Percentiles rank a stretch among this genome's conserved stretches.
Conservation (phyloP, 495 filamentous ascomycete species). For the Penicillium paxilli region DNA sequence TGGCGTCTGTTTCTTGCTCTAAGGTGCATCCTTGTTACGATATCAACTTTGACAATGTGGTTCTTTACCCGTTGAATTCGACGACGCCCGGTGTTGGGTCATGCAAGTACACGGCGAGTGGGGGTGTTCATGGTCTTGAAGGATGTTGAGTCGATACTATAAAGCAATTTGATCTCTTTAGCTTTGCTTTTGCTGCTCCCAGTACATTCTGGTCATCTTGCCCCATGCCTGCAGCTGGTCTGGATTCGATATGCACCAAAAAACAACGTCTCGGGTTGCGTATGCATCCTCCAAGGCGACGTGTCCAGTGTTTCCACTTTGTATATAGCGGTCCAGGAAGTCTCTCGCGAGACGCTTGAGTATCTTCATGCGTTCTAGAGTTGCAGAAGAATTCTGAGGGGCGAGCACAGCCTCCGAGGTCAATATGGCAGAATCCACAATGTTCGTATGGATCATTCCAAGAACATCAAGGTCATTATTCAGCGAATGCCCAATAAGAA, state of each 20-base stretch:
- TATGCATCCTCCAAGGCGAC: constrained; percentile 35
- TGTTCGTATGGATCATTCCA: constrained; percentile 34
- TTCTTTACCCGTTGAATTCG: constrained; percentile 32
- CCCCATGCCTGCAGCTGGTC: constrained; percentile 13
- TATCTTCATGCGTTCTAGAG: constrained; percentile 5
- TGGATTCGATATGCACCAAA: constrained; percentile 30
- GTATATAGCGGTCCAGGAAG: constrained; percentile 26
- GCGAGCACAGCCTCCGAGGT: constrained; percentile 13
- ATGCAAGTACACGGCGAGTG: constrained; percentile 39
- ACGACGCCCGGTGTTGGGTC: constrained; percentile 32
- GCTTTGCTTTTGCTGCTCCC: too few relatives aligned
- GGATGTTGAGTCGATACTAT: constrained; percentile 29
- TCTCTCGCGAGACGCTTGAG: constrained; percentile 27
- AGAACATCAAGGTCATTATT: constrained; percentile 39
- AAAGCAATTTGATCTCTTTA: too few relatives aligned
- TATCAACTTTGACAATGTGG: constrained; percentile 46
- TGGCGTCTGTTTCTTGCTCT: constrained; percentile 46
- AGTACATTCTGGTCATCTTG: too few relatives aligned
- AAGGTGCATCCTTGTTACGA: constrained; percentile 48
- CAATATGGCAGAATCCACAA: constrained; percentile 36
- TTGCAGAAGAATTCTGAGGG: background rate
- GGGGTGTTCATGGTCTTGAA: constrained; percentile 36
- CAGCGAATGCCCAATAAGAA: constrained; percentile 45
- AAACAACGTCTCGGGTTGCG: constrained; percentile 31
- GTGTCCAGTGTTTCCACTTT: constrained; percentile 28